phyloP scores from a whole-genome alignment of 495 filamentous ascomycete genomes.

The Penicillium maclennaniae region DNA sequence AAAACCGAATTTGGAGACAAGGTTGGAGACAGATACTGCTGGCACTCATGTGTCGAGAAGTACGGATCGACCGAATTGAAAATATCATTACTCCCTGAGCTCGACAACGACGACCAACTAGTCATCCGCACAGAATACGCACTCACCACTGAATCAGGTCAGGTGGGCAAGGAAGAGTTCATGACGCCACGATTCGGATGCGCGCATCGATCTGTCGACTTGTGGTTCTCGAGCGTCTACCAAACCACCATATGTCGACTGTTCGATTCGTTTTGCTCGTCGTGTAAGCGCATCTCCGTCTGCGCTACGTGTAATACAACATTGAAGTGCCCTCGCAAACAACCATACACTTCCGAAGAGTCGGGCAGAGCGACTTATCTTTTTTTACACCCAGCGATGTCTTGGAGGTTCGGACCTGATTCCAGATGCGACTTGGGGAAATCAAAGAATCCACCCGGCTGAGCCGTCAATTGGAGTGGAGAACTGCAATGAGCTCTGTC shows the following conservation, averaged over 20 bases:
- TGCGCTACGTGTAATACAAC: slow-evolving; percentile 39
- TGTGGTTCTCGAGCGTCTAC: slow-evolving; percentile 44
- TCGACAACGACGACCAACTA: slow-evolving; percentile 33
- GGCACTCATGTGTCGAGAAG: slow-evolving; percentile 44
- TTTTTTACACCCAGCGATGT: slow-evolving; percentile 41
- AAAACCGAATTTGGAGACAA: slow-evolving; percentile 29
- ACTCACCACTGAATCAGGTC: slow-evolving; percentile 34
- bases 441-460: slow-evolving; percentile 42
- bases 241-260: slow-evolving; percentile 41
- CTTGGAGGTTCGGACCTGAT: slow-evolving; percentile 30
- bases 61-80: slow-evolving; percentile 40
- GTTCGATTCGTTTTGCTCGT: slow-evolving; percentile 35
- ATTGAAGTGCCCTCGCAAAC: slow-evolving; percentile 38
- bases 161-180: slow-evolving; percentile 41
- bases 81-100: slow-evolving; percentile 37
- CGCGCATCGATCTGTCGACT: slow-evolving; percentile 44
- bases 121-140: slow-evolving; percentile 41
- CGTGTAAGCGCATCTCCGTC: slow-evolving; percentile 39
- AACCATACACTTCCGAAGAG: slow-evolving; percentile 26
- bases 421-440: slow-evolving; percentile 34
- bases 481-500: slow-evolving; percentile 44
- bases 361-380: slow-evolving; percentile 31
- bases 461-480: slow-evolving; percentile 34
- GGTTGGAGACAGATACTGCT: slow-evolving; percentile 35
- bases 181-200: slow-evolving; percentile 47